These are phyloP conservation scores for Emiliania huxleyi DNA, from an alignment of 78 protist genomes.

Conservation along the genomic window DNA sequence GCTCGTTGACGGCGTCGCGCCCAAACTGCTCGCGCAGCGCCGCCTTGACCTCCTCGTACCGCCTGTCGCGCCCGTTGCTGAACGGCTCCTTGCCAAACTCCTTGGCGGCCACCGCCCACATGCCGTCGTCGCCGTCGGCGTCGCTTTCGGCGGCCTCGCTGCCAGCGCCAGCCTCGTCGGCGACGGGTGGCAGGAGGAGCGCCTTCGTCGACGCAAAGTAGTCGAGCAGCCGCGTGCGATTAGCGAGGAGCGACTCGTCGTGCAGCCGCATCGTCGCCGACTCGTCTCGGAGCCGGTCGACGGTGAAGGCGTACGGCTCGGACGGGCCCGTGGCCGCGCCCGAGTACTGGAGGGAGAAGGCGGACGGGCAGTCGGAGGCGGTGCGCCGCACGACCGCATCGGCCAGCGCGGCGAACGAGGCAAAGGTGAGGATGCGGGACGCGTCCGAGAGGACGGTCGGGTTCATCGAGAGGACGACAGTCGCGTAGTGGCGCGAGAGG, in stretches of 20 bases:
- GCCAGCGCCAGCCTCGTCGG: slow-evolving; percentile 2
- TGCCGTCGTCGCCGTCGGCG: too few species aligned
- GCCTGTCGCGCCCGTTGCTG: too few species aligned
- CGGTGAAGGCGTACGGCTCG: not conserved
- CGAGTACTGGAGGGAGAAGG: slow-evolving; percentile 13
- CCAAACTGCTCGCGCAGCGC: too few species aligned
- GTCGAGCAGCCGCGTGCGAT: not conserved
- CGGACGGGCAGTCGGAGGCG: slow-evolving; percentile 24
- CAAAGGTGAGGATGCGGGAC: slow-evolving; percentile 37
- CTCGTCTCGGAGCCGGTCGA: not conserved
- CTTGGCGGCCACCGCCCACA: too few species aligned
- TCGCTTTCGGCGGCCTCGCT: too few species aligned
- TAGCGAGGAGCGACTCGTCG: not conserved
- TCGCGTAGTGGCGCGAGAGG: not conserved
- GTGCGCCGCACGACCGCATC: not conserved
- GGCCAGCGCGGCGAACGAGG: slow-evolving; percentile 20
- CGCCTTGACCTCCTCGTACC: too few species aligned
- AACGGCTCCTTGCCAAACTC: too few species aligned
- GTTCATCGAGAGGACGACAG: not conserved
- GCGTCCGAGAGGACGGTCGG: slow-evolving; percentile 35
- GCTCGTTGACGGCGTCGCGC: too few species aligned
- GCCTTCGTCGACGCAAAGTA: not conserved
- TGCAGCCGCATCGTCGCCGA: not conserved
- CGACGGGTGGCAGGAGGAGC: not conserved
- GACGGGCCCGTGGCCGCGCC: slow-evolving; percentile 7